Percentiles rank a stretch among this genome's conserved stretches.
Evolutionary conservation across 306 rosid species (phyloP).

Genomic region (Fragaria vesca): DNA sequence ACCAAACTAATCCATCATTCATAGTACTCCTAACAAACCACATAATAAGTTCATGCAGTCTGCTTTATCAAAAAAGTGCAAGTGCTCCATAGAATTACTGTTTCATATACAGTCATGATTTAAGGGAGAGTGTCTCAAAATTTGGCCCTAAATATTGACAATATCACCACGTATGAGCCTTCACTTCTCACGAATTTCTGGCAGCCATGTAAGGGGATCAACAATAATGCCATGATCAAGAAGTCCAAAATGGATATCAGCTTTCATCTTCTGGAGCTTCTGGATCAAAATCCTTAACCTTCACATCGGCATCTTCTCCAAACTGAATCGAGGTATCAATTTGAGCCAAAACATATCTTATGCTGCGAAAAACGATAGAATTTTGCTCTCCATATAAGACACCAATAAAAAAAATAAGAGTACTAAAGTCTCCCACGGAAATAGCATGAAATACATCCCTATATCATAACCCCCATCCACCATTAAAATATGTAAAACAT

Average conservation of each 20-base stretch:
- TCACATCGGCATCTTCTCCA: constrained; percentile 22
- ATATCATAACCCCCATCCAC: background rate
- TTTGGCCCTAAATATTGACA: constrained; percentile 3
- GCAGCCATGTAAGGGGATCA: background rate
- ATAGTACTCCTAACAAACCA: background rate
- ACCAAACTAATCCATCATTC: background rate
- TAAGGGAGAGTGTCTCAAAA: background rate
- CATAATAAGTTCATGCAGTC: background rate
- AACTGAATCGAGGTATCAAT: constrained; percentile 21
- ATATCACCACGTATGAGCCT: background rate
- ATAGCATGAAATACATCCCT: background rate
- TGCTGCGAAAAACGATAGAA: background rate
- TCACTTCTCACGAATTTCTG: background rate
- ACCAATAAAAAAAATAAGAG: background rate
- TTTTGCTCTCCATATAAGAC: background rate
- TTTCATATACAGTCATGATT: background rate
- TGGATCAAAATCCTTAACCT: constrained; percentile 24
- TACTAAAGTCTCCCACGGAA: background rate
- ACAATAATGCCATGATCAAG: background rate
- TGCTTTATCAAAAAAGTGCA: background rate
- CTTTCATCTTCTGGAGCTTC: constrained; percentile 11
- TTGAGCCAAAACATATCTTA: constrained; percentile 7
- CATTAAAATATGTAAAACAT: background rate
- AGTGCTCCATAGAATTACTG: background rate
- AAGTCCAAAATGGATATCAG: background rate